A percentile compares a stretch with the other conserved stretches of the same genome.
phyloP scores from a whole-genome alignment of 2,329 filamentous ascomycete genomes.

The Dactylellina leptospora region DNA sequence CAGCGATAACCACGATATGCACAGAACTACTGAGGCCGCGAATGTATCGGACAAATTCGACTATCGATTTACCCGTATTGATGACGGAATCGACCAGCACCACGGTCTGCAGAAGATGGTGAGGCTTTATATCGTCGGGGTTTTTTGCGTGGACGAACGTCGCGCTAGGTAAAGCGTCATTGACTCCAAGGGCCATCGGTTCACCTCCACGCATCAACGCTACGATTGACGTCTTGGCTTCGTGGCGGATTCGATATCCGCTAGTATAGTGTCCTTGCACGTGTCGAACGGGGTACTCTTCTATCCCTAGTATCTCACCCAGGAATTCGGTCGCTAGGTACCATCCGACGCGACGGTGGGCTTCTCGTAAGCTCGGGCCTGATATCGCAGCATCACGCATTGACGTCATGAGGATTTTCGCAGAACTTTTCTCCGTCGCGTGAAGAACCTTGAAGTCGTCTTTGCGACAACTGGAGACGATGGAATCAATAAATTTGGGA shows the following conservation, averaged over 20 bases:
- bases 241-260: conserved; percentile 64
- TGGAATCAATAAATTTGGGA: conserved; percentile 56
- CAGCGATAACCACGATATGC: conserved; percentile 67
- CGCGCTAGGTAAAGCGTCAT: conserved; percentile 65
- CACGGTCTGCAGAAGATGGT: conserved; percentile 63
- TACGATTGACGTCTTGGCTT: conserved; percentile 66
- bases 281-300: conserved; percentile 64
- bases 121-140: conserved; percentile 61
- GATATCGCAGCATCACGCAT: conserved; percentile 65
- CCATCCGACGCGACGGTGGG: conserved; percentile 64
- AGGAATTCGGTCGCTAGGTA: conserved; percentile 67
- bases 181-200: conserved; percentile 70
- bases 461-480: conserved; percentile 53
- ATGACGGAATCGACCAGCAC: conserved; percentile 70
- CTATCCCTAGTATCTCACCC: conserved; percentile 64
- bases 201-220: conserved; percentile 72
- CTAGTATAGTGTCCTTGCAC: conserved; percentile 64
- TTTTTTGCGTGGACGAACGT: conserved; percentile 64
- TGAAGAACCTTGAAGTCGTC: conserved; percentile 59
- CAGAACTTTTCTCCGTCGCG: conserved; percentile 60
- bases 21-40: conserved; percentile 60
- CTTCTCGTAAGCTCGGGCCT: conserved; percentile 64
- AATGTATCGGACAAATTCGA: conserved; percentile 65
- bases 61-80: conserved; percentile 67
- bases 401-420: conserved; percentile 66